Evolutionary conservation across 306 rosid genomes (phyloP).

Genomic region (Oemleria cerasiformis): DNA sequence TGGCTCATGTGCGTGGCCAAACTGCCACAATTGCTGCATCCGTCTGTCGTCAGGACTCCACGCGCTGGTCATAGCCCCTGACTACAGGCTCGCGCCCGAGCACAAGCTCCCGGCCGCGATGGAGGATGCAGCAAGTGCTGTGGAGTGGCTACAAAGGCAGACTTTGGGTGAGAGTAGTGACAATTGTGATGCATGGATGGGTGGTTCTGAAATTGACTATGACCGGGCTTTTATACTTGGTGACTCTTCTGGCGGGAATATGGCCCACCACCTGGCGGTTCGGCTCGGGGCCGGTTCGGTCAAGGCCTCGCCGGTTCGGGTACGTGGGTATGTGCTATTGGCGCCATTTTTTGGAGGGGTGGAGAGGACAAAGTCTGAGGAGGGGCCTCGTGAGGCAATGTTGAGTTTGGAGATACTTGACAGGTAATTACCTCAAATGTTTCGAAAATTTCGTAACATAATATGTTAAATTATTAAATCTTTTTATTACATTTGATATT

Average conservation of each 20-base stretch:
- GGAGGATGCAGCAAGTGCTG: conserved; percentile 61
- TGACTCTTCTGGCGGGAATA: conserved; percentile 90
- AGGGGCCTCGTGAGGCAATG: conserved; percentile 53
- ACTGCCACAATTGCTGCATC: conserved; percentile 66
- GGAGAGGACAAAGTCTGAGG: conserved; percentile 73
- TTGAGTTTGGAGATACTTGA: conserved; percentile 67
- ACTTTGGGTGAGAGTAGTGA: conserved; percentile 26
- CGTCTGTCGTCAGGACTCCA: conserved; percentile 51
- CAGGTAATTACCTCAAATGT: conserved; percentile 46
- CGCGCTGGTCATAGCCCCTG: conserved; percentile 55
- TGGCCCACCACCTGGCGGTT: conserved; percentile 85
- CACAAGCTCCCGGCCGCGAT: conserved; percentile 73
- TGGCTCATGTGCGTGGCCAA: conserved; percentile 85
- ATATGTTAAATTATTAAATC: too few species aligned
- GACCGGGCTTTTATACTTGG: conserved; percentile 65
- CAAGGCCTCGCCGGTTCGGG: conserved; percentile 41
- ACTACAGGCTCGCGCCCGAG: conserved; percentile 84
- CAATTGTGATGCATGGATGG: conserved; percentile 56
- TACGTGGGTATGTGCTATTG: conserved; percentile 60
- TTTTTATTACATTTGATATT: not conserved
- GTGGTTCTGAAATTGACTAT: conserved; percentile 40
- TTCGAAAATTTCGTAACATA: not conserved
- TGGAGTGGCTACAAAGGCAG: conserved; percentile 65
- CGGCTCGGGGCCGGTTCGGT: conserved; percentile 32
- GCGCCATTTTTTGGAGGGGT: conserved; percentile 96